These are phyloP conservation scores for Flueggea neowawraea DNA, from an alignment of 441 rosid genomes.

Conservation along the genomic window DNA sequence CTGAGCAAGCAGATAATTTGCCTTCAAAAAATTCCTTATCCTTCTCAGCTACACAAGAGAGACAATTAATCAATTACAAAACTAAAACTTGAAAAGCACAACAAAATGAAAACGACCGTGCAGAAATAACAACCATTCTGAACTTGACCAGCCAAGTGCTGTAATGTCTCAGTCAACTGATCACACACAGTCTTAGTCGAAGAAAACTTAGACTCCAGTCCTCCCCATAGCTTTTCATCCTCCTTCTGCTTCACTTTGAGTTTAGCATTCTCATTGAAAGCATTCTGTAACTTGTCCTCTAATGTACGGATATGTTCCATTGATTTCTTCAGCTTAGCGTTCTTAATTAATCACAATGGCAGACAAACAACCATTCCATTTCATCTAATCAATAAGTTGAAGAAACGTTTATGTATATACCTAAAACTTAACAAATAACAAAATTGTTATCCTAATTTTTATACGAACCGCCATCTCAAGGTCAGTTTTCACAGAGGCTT, in stretches of 20 bases:
- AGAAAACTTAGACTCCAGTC: constrained; percentile 83
- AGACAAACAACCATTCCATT: constrained; percentile 15
- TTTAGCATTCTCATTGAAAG: constrained; percentile 89
- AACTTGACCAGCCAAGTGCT: constrained; percentile 70
- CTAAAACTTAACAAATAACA: too few species aligned
- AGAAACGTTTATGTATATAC: too few species aligned
- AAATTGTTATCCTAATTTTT: too few species aligned
- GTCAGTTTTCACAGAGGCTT: constrained; percentile 77
- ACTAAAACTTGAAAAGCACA: constrained; percentile 1
- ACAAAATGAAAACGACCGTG: neutral
- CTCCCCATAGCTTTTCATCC: constrained; percentile 94
- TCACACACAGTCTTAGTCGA: constrained; percentile 80
- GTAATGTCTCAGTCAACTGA: constrained; percentile 86
- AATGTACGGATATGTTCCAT: constrained; percentile 50
- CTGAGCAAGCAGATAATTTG: constrained; percentile 46
- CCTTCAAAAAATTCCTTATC: constrained; percentile 55
- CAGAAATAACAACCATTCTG: constrained; percentile 54
- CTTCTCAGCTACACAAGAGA: constrained; percentile 66
- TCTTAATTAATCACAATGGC: constrained; percentile 34
- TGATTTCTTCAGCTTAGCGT: constrained; percentile 73
- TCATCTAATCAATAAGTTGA: neutral
- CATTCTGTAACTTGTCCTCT: constrained; percentile 88
- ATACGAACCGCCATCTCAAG: constrained; percentile 73
- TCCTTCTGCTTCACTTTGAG: constrained; percentile 86
- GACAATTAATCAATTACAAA: neutral